phyloP scores from a whole-genome alignment of 768 basidiomycete genomes.

The Wakefieldia striispora region DNA sequence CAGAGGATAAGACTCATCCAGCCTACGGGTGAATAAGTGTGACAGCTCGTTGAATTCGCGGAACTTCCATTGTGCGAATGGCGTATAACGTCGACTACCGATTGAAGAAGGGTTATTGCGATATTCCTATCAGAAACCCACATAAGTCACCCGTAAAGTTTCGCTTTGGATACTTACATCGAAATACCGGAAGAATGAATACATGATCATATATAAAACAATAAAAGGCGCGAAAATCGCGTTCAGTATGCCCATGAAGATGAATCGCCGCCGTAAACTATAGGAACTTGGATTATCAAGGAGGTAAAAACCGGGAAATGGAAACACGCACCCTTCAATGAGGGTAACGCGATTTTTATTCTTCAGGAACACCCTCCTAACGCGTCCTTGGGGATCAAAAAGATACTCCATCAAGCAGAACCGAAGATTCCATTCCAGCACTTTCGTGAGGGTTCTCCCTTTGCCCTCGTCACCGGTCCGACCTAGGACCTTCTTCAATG shows the following conservation, averaged over 20 bases:
- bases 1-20: conserved; percentile 85
- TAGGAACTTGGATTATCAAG: conserved; percentile 1
- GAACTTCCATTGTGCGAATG: conserved; percentile 97
- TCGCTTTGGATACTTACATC: conserved; percentile 58
- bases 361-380: conserved; percentile 89
- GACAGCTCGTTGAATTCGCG: conserved; percentile 98
- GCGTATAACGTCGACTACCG: conserved; percentile 88
- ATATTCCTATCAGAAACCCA: conserved; percentile 68
- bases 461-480: conserved; percentile 52
- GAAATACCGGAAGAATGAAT: conserved; percentile 99
- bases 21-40: conserved; percentile 82
- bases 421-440: conserved; percentile 95
- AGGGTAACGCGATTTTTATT: conserved; percentile 74
- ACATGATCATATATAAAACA: conserved; percentile 93
- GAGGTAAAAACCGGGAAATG: neutral
- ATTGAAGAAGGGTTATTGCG: conserved; percentile 98
- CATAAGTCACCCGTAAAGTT: neutral
- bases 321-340: conserved; percentile 71
- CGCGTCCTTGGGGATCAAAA: conserved; percentile 87
- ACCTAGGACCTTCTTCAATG: conserved; percentile 50
- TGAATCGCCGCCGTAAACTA: conserved; percentile 81
- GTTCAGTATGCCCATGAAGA: conserved; percentile 97
- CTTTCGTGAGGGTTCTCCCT: conserved; percentile 80
- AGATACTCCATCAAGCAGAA: conserved; percentile 95
- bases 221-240: conserved; percentile 97